phyloP scores from a whole-genome alignment of 192 early-diverging fungal genomes.

The Dispira simplex region DNA sequence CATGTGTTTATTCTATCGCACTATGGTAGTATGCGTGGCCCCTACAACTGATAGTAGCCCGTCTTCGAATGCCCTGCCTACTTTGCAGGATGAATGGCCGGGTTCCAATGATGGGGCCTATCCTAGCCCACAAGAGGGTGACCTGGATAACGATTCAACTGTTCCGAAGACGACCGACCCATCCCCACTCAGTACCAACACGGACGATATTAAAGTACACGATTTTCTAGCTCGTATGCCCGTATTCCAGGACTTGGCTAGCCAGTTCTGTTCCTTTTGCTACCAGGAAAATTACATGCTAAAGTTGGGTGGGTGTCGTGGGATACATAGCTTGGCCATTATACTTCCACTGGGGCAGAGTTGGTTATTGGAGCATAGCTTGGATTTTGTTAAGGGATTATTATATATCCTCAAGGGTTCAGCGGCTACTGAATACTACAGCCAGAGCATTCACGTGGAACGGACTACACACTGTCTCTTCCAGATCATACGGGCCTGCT shows the following conservation, averaged over 20 bases:
- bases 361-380: conserved; percentile 89
- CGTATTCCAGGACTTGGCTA: conserved; percentile 63
- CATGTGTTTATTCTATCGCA: conserved; percentile 45
- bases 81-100: too few relatives aligned
- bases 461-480: not conserved
- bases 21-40: conserved; percentile 8
- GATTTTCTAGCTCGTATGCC: conserved; percentile 37
- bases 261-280: conserved; percentile 78
- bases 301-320: conserved; percentile 80
- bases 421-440: conserved; percentile 13
- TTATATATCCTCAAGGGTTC: conserved; percentile 90
- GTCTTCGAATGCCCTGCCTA: not conserved
- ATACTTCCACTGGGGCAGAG: conserved; percentile 68
- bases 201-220: not conserved
- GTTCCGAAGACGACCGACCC: not conserved
- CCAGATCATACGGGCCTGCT: not conserved
- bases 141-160: too few relatives aligned
- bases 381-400: conserved; percentile 87
- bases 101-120: too few relatives aligned
- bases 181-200: not conserved
- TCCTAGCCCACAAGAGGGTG: too few relatives aligned
- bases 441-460: not conserved
- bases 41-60: not conserved
- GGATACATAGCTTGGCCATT: conserved; percentile 69
- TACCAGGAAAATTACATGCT: conserved; percentile 77